Conservation (phyloP, 345 rosid genomes). For the Ceriops tagal region DNA sequence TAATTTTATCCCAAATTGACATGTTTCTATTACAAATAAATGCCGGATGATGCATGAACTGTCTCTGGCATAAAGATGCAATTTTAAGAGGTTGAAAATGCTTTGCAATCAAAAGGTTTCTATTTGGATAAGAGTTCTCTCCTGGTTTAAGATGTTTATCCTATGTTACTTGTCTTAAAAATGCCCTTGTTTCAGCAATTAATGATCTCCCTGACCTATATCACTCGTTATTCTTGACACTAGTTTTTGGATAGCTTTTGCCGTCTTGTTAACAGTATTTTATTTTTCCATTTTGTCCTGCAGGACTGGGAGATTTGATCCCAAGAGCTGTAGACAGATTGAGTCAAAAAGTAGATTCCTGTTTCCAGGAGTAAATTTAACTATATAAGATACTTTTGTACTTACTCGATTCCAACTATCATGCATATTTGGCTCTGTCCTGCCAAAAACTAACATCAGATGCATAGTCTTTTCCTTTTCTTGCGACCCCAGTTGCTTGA, state of each 20-base stretch:
- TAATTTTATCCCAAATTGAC: too few species aligned
- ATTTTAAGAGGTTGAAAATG: background rate
- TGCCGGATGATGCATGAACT: background rate
- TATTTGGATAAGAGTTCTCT: too few species aligned
- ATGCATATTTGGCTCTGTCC: background rate
- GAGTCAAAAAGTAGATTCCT: background rate
- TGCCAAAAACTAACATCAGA: background rate
- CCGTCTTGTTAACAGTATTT: background rate
- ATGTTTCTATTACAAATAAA: too few species aligned
- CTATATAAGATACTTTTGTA: too few species aligned
- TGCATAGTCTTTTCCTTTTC: background rate
- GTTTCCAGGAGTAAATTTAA: background rate
- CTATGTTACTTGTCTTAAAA: background rate
- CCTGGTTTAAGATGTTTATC: background rate
- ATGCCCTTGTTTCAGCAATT: background rate
- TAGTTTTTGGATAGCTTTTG: background rate
- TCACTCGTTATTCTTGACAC: background rate
- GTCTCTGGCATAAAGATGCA: background rate
- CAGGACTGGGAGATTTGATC: constrained; percentile 4
- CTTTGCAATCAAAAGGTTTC: background rate
- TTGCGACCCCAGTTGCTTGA: background rate
- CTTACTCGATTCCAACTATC: background rate
- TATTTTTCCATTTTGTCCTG: background rate
- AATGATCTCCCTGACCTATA: background rate
- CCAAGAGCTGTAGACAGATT: background rate